A percentile compares a stretch with the other conserved stretches of the same genome.
These are phyloP conservation scores for Cokeromyces recurvatus DNA, from an alignment of 371 early-diverging fungal genomes.

Conservation along the genomic window DNA sequence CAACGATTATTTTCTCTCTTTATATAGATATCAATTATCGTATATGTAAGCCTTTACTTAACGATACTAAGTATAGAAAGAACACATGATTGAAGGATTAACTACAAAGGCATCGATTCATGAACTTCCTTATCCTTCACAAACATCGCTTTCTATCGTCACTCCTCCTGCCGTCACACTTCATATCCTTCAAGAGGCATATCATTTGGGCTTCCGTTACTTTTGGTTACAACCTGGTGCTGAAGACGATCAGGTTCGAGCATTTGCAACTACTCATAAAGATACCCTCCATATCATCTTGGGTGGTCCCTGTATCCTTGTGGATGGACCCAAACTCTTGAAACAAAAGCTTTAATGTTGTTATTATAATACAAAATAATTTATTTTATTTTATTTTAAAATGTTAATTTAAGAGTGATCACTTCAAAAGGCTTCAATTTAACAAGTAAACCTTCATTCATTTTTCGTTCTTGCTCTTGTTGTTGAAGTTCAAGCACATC, in stretches of 20 bases:
- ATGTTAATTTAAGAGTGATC: slow-evolving; percentile 50
- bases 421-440: slow-evolving; percentile 61
- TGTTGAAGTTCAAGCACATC: slow-evolving; percentile 34
- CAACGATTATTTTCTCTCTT: no score
- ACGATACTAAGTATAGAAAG: no score
- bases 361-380: not conserved
- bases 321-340: slow-evolving; percentile 42
- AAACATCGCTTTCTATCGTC: slow-evolving; percentile 65
- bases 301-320: slow-evolving; percentile 76
- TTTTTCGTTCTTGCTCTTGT: slow-evolving; percentile 23
- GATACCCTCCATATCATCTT: slow-evolving; percentile 57
- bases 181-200: slow-evolving; percentile 57
- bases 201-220: slow-evolving; percentile 54
- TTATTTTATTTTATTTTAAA: slow-evolving; percentile 14
- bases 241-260: slow-evolving; percentile 51
- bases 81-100: slow-evolving; percentile 46
- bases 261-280: slow-evolving; percentile 31
- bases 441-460: slow-evolving; percentile 35
- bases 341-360: not conserved
- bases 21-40: not conserved
- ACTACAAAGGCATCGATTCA: slow-evolving; percentile 35
- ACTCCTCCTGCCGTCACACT: slow-evolving; percentile 76
- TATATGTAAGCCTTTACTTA: no score
- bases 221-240: slow-evolving; percentile 87
- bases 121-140: slow-evolving; percentile 33